These are phyloP conservation scores for Globisporangium splendens DNA, from an alignment of 352 stramenopile species.

Conservation along the genomic window DNA sequence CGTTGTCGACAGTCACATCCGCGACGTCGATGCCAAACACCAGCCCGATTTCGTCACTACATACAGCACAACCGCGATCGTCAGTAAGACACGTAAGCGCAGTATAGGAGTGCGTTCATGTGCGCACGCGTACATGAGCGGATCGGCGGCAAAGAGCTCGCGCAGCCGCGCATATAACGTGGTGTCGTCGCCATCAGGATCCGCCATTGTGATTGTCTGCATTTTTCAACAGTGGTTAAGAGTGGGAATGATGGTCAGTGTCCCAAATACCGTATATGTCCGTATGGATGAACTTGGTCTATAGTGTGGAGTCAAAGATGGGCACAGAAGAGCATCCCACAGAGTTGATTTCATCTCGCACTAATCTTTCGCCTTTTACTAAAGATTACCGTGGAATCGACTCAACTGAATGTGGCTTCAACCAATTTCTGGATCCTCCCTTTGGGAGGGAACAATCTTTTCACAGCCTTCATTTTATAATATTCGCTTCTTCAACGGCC, in stretches of 20 bases:
- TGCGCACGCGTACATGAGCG: slow-evolving; percentile 45
- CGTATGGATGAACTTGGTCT: too few relatives aligned
- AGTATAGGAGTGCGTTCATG: neutral
- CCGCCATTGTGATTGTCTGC: neutral
- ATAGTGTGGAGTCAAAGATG: too few relatives aligned
- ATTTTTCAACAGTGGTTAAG: neutral
- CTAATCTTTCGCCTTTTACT: slow-evolving; percentile 94
- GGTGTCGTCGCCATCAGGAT: neutral
- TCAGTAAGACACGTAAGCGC: neutral
- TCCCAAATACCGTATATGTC: too few relatives aligned
- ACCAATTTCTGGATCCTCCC: too few relatives aligned
- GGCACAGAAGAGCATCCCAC: neutral
- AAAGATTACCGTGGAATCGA: slow-evolving; percentile 91
- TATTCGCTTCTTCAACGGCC: too few relatives aligned
- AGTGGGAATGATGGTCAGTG: too few relatives aligned
- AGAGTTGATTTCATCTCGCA: slow-evolving; percentile 76
- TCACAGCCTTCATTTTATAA: too few relatives aligned
- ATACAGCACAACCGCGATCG: neutral
- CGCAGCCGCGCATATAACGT: slow-evolving; percentile 13
- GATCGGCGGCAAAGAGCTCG: slow-evolving; percentile 57
- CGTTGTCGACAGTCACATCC: slow-evolving; percentile 42
- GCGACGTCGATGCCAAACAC: slow-evolving; percentile 48
- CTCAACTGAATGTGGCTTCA: too few relatives aligned
- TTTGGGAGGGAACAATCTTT: too few relatives aligned
- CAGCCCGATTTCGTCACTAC: slow-evolving; percentile 75